Evolutionary conservation across 768 basidiomycete species (phyloP).

Genomic region (Gautieria morchelliformis): DNA sequence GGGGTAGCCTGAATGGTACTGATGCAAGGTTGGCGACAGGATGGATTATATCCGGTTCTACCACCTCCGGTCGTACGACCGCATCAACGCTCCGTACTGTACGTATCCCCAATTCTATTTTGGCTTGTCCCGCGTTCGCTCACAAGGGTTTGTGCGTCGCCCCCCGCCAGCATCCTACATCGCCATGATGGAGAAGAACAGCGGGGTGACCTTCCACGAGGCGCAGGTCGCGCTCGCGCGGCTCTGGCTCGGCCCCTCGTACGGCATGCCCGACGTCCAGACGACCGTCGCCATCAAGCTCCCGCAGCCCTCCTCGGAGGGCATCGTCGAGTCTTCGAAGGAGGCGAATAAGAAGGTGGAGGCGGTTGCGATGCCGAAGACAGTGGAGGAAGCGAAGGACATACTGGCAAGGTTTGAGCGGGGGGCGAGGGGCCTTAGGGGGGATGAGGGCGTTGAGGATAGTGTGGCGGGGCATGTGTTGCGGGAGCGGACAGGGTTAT

Average conservation of each 20-base stretch:
- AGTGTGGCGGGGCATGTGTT: constrained; percentile 77
- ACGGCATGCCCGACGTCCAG: constrained; percentile 26
- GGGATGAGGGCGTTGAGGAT: constrained; percentile 59
- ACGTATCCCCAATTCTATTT: constrained; percentile 13
- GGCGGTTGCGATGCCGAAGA: constrained; percentile 54
- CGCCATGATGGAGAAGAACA: constrained; percentile 57
- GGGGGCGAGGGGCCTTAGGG: constrained; percentile 45
- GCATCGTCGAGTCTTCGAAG: constrained; percentile 38
- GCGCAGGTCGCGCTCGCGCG: constrained; percentile 81
- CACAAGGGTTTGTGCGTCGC: no score
- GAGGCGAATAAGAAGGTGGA: constrained; percentile 38
- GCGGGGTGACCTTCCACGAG: constrained; percentile 72
- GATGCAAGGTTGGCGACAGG: constrained; percentile 26
- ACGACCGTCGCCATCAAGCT: constrained; percentile 50
- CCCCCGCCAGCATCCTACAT: constrained; percentile 38
- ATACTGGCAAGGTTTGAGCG: constrained; percentile 63
- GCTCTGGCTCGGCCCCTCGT: constrained; percentile 54
- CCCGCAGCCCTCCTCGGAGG: constrained; percentile 40
- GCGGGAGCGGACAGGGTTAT: constrained; percentile 46
- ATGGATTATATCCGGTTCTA: constrained; percentile 83
- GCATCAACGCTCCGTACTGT: constrained; percentile 73
- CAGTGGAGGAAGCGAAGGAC: constrained; percentile 57
- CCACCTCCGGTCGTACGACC: constrained; percentile 85
- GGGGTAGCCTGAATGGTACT: not conserved
- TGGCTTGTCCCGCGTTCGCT: no score